Base-by-base conservation (phyloP, 768 basidiomycete genomes). In the Phlebiopsis flavidoalba region DNA sequence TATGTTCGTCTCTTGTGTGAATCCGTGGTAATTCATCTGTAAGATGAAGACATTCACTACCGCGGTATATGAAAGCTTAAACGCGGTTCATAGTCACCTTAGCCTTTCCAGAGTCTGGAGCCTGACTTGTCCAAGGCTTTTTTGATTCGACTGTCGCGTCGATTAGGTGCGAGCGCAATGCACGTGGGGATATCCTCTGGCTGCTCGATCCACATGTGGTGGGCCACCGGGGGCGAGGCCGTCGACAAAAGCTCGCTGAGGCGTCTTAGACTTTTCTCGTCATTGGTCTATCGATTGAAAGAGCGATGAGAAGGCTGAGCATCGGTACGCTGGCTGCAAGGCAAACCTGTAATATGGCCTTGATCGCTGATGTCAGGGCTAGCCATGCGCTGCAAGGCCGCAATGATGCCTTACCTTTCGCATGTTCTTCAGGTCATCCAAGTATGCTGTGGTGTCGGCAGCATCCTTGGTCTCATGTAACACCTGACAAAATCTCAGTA, bases 171-270 rank as follows among this genome's bases (percentile, higher is more conserved):
- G 4, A 79, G 65, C n/a, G 78, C 78, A 45, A 79, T 62, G 63
- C 77, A 79, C 4, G 78, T 76, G 5, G 78, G 73, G 2, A 70
- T 59, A 58, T 76, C 70, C 68, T 79, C 78, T 0, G 78, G 78
- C 56, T 78, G 77, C 59, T 79, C 78, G 26, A 71, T 70, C 78
- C 78, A 79, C 11, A 77, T 65, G 58, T 79, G 72, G 57, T 79
- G 72, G 7, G 71, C 71, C 55, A 77, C 68, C 19, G 74, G 70
- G 0, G 69, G 70, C 0, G 70, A 63, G 33, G 63, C 53, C 3
- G 56, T 54, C 0, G 65, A 65, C 26, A 79, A 74, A 1, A 71
- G 55, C 12, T 62, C 50, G 22, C 72, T 67, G 24, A 79, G 73
- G 40, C 69, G 74, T 37, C 64, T 63, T 7, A 78, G 69, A 10